Base-by-base conservation (phyloP, 2,329 filamentous ascomycete species). In the Pezicula rhizophila region DNA sequence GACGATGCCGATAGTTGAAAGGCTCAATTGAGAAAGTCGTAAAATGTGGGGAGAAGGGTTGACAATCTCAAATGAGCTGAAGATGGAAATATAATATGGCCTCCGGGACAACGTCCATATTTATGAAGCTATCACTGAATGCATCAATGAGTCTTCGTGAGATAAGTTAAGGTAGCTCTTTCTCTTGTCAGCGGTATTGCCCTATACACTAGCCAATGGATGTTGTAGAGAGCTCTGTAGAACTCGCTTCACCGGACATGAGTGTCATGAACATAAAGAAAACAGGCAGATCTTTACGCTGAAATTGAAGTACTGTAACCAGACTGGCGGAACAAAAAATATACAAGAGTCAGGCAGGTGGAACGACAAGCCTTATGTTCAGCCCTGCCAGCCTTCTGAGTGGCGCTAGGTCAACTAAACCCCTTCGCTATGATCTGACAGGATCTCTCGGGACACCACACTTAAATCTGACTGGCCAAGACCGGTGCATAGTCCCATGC, bases 31-130 rank as follows among this genome's bases (percentile, higher is more conserved):
- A 17, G 35, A 15, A 38, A 20, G 3, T 4, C 8, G 18, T 15
- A 15, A 8, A 20, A 8, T 38, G 35, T 15, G 8, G 18, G 18
- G 35, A 38, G 18, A 15, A 12, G 14, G 14, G 10, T 38, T 20
- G n/a, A 14, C 2, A 8, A 8, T 15, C 14, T 38, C 18, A 10
- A 38, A 15, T 23, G 35, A 20, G 3, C 6, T 38, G 7, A 15
- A 38, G n/a, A 20, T 15, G 35, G 14, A 38, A 20, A 38, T 15
- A 38, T 20, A 10, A 38, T 38, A 38, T 38, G 18, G n/a, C 8
- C 17, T 3, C 17, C 8, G 35, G n/a, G 35, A 38, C 8, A 14
- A 38, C 5, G 35, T 56, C 74, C 74, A 51, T 74, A 69, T 23
- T 67, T 65, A 70, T 74, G 55, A 56, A 54, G 44, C 42, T 40